These are phyloP conservation scores for Aspergillus campestris DNA, from an alignment of 495 filamentous ascomycete species.

Conservation along the genomic window DNA sequence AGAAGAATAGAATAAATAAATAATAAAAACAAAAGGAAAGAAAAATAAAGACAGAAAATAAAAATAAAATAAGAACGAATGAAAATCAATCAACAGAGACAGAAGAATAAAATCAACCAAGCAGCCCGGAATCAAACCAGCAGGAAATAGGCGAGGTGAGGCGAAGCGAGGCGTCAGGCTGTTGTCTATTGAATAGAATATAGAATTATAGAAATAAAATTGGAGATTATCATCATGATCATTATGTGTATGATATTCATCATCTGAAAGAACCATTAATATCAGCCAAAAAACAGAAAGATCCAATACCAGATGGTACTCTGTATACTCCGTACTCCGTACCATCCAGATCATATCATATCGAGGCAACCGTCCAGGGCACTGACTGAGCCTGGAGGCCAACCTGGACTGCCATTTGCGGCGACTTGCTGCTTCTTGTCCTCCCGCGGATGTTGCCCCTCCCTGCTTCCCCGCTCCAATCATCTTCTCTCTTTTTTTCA, in stretches of 20 bases:
- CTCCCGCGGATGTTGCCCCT: slow-evolving; percentile 23
- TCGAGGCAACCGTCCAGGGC: too few relatives aligned
- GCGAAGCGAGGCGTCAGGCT: too few relatives aligned
- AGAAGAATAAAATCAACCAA: slow-evolving; percentile 1
- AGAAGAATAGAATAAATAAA: slow-evolving; percentile 1
- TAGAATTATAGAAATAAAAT: too few relatives aligned
- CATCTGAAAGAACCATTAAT: not conserved
- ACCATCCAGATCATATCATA: too few relatives aligned
- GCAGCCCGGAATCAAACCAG: slow-evolving; percentile 2
- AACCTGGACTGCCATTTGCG: slow-evolving; percentile 31
- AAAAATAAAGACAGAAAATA: slow-evolving; percentile 1
- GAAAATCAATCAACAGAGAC: not conserved
- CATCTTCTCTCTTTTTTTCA: slow-evolving; percentile 8
- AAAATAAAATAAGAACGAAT: slow-evolving; percentile 1
- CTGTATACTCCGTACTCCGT: slow-evolving; percentile 2
- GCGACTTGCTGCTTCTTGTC: slow-evolving; percentile 26
- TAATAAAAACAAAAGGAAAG: not conserved
- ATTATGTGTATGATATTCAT: too few relatives aligned
- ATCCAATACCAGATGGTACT: too few relatives aligned
- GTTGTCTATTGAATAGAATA: too few relatives aligned
- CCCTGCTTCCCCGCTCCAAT: slow-evolving; percentile 39
- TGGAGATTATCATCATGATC: too few relatives aligned
- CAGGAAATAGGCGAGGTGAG: not conserved
- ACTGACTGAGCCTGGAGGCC: slow-evolving; percentile 14
- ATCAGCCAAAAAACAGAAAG: too few relatives aligned